Evolutionary conservation across 768 basidiomycete species (phyloP), one percentile per base, ranked within the genome.

Genomic region (Trametes elegans): DNA sequence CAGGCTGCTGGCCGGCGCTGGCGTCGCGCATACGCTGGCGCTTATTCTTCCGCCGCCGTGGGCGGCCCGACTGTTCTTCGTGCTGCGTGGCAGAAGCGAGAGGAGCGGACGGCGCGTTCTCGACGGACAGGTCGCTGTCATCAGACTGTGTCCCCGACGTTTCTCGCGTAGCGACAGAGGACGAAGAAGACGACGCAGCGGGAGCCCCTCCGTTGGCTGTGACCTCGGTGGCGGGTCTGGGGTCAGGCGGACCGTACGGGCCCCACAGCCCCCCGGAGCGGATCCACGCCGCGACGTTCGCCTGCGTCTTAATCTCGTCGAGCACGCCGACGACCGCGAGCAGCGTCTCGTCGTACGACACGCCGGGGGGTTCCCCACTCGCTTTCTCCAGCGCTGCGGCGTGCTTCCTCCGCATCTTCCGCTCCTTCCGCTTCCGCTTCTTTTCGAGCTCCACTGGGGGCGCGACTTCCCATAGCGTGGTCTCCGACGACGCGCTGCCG

Each of bases 201-300:
- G n/a, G n/a, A n/a, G n/a, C n/a, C n/a, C n/a, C n/a, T n/a, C n/a
- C n/a, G n/a, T n/a, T n/a, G n/a, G n/a, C 26, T 51, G 23, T n/a
- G 19, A 6, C 39, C 11, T 10, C 29, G 18, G 43, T 7, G 2
- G 31, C 8, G 3, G 29, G 26, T 28, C 7, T 38, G 1, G 24
- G 9, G 5, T 31, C 29, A 16, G 35, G 32, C 1, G 49, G 26
- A 1, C 41, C 36, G 14, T 40, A 36, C 5, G 68, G 54, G 21
- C 64, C 66, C 68, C 66, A 70, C 11, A 87, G 68, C 0, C 84
- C 84, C 1, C 85, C 85, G 26, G 64, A 61, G 16, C 77, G 75
- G 51, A 88, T 74, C 88, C 88, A 90, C 18, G 76, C 80, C 0
- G 86, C 82, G 21, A 90, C 79, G 59, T 85, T 89, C 51, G 70